Base-by-base conservation (phyloP, 345 rosid species). In the Dipteronia dyeriana region DNA sequence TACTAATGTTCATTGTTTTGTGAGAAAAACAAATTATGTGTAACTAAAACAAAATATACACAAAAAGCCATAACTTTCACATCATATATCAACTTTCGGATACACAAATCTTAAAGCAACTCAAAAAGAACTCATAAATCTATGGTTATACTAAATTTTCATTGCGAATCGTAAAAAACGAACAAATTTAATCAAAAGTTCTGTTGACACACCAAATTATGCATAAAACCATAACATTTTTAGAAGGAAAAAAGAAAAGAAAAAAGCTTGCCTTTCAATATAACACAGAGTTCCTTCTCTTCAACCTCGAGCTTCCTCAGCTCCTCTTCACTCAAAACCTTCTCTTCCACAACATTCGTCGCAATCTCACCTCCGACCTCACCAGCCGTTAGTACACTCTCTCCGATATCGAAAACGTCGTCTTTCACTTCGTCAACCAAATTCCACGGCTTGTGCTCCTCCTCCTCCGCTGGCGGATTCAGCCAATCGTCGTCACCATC, bases 211-310 rank as follows among this genome's bases (percentile, higher is more conserved):
- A n/a, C 9, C 22, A 39, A 74, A 19, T 38, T 75, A 20, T 14
- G 8, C 16, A 66, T n/a, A 38, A 2, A 64, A 22, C 68, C 66
- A 60, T 41, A n/a, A 22, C 34, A 4, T 17, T 29, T 2, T 5
- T 39, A 25, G 41, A 65, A 67, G 56, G 66, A 26, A 41, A 14
- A 8, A 65, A 47, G 41, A 4, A 0, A 6, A 34, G 38, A 34
- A 34, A n/a, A 49, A 43, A 22, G 20, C 72, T 84, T 66, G 78
- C 97, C 98, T 85, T 95, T 80, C 73, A 95, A 79, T 23, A 88
- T 54, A 61, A 87, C 81, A 79, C 79, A 66, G 64, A 93, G 94
- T 68, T 86, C 84, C 47, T 90, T 84, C 88, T 91, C 93, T 78
- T 90, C 97, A 45, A 61, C 78, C 79, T 86, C 79, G 22, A 95